Conservation (phyloP, 345 rosid genomes). For the Microcos paniculata region DNA sequence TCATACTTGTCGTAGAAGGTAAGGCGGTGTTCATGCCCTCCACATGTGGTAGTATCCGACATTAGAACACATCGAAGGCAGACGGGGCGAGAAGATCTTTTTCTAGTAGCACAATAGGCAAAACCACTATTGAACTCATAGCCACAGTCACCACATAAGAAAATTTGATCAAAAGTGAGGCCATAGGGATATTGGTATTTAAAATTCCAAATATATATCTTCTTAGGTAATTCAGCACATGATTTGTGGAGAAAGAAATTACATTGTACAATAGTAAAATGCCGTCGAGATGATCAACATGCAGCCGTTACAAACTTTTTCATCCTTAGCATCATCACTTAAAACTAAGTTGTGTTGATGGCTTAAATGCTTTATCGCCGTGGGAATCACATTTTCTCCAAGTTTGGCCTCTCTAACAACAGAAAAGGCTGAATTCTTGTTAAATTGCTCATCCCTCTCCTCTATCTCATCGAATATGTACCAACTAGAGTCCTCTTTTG, state of each 20-base stretch:
- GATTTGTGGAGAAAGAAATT: no score
- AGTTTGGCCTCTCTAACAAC: background rate
- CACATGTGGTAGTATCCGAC: background rate
- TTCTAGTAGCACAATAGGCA: no score
- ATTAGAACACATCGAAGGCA: conserved; percentile 15
- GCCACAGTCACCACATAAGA: no score
- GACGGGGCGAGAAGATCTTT: no score
- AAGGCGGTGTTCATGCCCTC: conserved; percentile 1
- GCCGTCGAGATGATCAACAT: conserved; percentile 7
- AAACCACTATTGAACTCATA: conserved; percentile 7
- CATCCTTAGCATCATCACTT: background rate
- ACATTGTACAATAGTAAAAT: conserved; percentile 22
- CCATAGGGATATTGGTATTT: no score
- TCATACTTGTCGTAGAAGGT: background rate
- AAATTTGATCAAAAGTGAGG: no score
- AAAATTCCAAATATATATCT: no score
- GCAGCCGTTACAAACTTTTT: conserved; percentile 20
- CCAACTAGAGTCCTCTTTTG: conserved; percentile 13
- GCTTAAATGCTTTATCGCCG: conserved; percentile 15
- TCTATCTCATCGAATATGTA: conserved; percentile 13
- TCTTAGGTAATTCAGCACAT: no score
- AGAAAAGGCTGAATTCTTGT: background rate
- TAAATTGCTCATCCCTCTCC: no score
- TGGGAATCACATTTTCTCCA: background rate
- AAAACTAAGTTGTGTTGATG: no score